Evolutionary conservation across 148 eudicot species (phyloP).

Genomic region (Rheum nobile): DNA sequence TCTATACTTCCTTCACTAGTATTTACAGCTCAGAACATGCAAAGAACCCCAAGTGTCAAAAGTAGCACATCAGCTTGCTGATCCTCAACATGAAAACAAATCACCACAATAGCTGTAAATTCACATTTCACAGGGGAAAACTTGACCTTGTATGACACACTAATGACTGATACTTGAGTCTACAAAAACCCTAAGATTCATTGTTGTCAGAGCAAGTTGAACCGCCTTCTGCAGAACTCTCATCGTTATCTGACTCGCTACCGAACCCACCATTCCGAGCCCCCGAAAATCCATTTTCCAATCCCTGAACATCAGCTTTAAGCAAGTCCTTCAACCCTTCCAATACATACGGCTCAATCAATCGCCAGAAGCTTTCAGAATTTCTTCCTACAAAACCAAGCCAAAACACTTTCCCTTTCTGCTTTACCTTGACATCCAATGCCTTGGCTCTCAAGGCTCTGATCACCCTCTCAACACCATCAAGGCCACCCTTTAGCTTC

Average conservation of each 20-base stretch:
- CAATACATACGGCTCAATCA: constrained; percentile 53
- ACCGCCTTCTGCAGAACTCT: neutral
- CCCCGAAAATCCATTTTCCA: neutral
- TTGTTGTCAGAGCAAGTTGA: neutral
- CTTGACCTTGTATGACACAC: neutral
- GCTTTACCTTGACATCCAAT: constrained; percentile 52
- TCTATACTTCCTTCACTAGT: neutral
- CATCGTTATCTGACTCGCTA: neutral
- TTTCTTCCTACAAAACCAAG: constrained; percentile 72
- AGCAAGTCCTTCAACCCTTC: constrained; percentile 40
- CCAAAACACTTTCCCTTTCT: constrained; percentile 69
- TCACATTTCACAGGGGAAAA: neutral
- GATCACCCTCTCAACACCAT: constrained; percentile 47
- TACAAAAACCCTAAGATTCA: neutral
- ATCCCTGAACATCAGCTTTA: constrained; percentile 23
- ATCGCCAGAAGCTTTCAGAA: constrained; percentile 46
- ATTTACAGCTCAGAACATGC: neutral
- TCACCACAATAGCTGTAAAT: neutral
- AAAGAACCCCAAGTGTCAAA: neutral
- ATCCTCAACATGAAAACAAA: neutral
- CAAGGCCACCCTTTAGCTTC: constrained; percentile 57
- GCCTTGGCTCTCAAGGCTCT: constrained; percentile 48
- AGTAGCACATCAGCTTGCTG: neutral
- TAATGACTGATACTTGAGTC: neutral
- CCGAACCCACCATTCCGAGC: neutral